Percentiles rank a stretch among this genome's conserved stretches.
phyloP scores from a whole-genome alignment of 2,329 filamentous ascomycete species.

The Alternaria gansuensis region DNA sequence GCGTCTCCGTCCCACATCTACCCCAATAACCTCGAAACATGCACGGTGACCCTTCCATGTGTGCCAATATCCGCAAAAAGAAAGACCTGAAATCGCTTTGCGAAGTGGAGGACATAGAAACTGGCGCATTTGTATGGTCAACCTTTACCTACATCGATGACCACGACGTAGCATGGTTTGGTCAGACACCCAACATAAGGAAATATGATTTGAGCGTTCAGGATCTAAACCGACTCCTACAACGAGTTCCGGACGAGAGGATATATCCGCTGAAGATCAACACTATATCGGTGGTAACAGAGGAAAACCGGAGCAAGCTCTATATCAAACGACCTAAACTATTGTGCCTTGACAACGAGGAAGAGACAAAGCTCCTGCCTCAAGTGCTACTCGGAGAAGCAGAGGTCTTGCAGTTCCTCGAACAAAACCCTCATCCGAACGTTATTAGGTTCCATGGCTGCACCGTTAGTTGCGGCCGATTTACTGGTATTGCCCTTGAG shows the following conservation, averaged over 20 bases:
- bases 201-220: conserved; percentile 27
- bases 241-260: background rate
- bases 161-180: conserved; percentile 27
- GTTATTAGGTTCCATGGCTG: too few species aligned
- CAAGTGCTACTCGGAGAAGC: conserved; percentile 41
- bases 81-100: conserved; percentile 24
- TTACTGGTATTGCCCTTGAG: too few species aligned
- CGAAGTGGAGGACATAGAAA: conserved; percentile 27
- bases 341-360: conserved; percentile 36
- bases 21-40: background rate
- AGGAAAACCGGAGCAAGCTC: conserved; percentile 23
- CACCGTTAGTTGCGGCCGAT: too few species aligned
- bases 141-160: conserved; percentile 30
- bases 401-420: conserved; percentile 34
- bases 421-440: conserved; percentile 40
- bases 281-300: conserved; percentile 15
- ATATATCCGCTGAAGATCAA: background rate
- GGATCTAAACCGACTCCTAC: conserved; percentile 8
- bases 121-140: conserved; percentile 22
- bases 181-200: conserved; percentile 21
- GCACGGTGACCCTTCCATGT: background rate
- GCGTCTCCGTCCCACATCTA: background rate
- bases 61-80: conserved; percentile 21
- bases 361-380: conserved; percentile 41
- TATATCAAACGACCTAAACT: conserved; percentile 47